Evolutionary conservation across 2,329 filamentous ascomycete genomes (phyloP).

Genomic region (Xylaria sp.): DNA sequence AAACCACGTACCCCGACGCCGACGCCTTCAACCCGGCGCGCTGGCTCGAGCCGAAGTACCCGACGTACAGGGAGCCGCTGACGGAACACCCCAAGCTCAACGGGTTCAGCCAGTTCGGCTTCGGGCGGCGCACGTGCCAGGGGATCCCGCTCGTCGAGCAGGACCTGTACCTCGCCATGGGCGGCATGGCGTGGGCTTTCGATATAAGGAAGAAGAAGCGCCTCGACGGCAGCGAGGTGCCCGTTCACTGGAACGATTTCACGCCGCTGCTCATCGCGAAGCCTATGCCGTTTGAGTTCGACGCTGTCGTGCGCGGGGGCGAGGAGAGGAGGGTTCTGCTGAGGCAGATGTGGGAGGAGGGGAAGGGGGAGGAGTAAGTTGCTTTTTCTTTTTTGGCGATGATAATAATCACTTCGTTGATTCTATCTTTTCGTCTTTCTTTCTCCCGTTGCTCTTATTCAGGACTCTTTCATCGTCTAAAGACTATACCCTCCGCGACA

Average conservation of each 20-base stretch:
- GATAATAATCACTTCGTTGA: too few species aligned
- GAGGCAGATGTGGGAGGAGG: conserved; percentile 52
- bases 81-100: conserved; percentile 53
- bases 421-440: too few species aligned
- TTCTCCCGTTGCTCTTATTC: too few species aligned
- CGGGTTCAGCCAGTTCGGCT: conserved; percentile 62
- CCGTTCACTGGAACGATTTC: conserved; percentile 58
- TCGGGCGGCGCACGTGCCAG: conserved; percentile 62
- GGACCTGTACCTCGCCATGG: conserved; percentile 55
- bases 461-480: too few species aligned
- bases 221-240: conserved; percentile 47
- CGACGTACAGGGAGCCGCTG: conserved; percentile 55
- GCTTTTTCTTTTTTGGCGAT: not conserved
- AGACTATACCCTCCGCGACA: too few species aligned
- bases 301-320: conserved; percentile 49
- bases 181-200: conserved; percentile 54
- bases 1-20: conserved; percentile 52
- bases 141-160: conserved; percentile 56
- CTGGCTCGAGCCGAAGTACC: conserved; percentile 53
- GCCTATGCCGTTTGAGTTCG: conserved; percentile 54
- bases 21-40: conserved; percentile 55
- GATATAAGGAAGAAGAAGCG: conserved; percentile 48
- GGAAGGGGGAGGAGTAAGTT: conserved; percentile 48
- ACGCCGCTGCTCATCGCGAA: conserved; percentile 59
- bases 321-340: conserved; percentile 44